Base-by-base conservation (phyloP, 768 basidiomycete species). In the Rhodotorula paludigena region DNA sequence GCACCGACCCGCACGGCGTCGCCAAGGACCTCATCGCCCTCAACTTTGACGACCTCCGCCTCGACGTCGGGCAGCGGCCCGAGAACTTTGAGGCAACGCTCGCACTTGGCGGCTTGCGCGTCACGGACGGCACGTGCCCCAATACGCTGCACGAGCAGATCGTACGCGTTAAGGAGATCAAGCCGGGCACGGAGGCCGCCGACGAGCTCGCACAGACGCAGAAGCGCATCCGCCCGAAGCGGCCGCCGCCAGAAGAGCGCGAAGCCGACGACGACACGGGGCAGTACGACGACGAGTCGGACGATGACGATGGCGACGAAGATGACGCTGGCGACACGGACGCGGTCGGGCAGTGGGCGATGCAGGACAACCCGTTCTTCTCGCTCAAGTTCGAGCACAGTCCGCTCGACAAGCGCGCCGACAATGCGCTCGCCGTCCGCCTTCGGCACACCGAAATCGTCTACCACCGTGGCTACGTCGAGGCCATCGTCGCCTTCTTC, bases 401-500 rank as follows among this genome's bases (percentile, higher is more conserved):
- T 71, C 96, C 94, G 15, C 80, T 97, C 47, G 91, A 96, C 77
- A 86, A 87, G 59, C 85, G 90, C 51, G 92, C 96, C 33, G 94
- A 98, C 77, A 94, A 84, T 74, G 90, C 89, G 2, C 81, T 99
- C 60, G 89, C 88, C 20, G 84, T 93, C 54, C 87, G 86, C 63
- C 64, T 76, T 30, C 49, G 74, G 16, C 89, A 94, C 74, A 89
- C 94, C 86, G 94, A 98, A 79, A 88, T 99, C 70, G 89, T 99
- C 48, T 99, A 99, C 76, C 92, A 97, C 76, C 85, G 82, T 75
- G 91, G 90, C 33, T 97, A 94, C 77, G 83, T 98, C 36, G 96
- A 98, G 80, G 89, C 89, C 5, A 84, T 98, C 30, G 87, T 88
- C 74, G 84, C 82, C 69, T 99, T 98, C 80, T 87, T 99, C 80